Evolutionary conservation across 352 stramenopile species (phyloP).

Genomic region (Globisporangium heterothallicum): DNA sequence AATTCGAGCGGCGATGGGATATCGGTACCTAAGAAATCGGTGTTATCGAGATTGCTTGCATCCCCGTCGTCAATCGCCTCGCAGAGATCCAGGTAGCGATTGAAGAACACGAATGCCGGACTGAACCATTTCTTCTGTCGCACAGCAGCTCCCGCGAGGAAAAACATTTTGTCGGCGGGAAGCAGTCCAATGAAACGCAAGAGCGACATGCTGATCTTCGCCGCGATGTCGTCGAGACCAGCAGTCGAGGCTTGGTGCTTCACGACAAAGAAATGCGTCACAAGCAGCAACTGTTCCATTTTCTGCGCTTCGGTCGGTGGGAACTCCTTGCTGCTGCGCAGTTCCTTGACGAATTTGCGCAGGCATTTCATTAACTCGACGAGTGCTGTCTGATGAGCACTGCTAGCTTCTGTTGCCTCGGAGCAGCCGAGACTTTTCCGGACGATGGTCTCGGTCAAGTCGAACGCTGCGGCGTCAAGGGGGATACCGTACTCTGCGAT

Average conservation of each 20-base stretch:
- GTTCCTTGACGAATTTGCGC: constrained; percentile 66
- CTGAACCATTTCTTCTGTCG: constrained; percentile 88
- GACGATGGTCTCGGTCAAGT: constrained; percentile 52
- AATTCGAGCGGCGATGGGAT: constrained; percentile 85
- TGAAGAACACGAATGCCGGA: constrained; percentile 93
- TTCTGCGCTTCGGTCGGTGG: constrained; percentile 44
- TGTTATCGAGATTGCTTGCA: constrained; percentile 86
- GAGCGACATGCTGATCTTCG: constrained; percentile 84
- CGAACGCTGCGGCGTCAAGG: constrained; percentile 44
- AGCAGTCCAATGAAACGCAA: constrained; percentile 87
- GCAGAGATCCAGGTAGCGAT: constrained; percentile 92
- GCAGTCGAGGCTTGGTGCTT: constrained; percentile 56
- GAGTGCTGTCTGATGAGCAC: constrained; percentile 39
- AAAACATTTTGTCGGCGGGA: constrained; percentile 94
- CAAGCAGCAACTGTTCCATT: constrained; percentile 74
- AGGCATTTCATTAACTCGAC: constrained; percentile 63
- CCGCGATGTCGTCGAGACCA: constrained; percentile 59
- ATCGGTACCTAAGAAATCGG: constrained; percentile 91
- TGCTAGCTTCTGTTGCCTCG: constrained; percentile 35
- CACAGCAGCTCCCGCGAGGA: constrained; percentile 73
- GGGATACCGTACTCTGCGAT: constrained; percentile 78
- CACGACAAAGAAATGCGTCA: constrained; percentile 74
- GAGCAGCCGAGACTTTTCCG: constrained; percentile 45
- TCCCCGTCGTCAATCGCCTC: constrained; percentile 93
- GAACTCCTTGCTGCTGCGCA: constrained; percentile 56